Evolutionary conservation across 768 basidiomycete genomes (phyloP).

Genomic region (Russula dissimulans): DNA sequence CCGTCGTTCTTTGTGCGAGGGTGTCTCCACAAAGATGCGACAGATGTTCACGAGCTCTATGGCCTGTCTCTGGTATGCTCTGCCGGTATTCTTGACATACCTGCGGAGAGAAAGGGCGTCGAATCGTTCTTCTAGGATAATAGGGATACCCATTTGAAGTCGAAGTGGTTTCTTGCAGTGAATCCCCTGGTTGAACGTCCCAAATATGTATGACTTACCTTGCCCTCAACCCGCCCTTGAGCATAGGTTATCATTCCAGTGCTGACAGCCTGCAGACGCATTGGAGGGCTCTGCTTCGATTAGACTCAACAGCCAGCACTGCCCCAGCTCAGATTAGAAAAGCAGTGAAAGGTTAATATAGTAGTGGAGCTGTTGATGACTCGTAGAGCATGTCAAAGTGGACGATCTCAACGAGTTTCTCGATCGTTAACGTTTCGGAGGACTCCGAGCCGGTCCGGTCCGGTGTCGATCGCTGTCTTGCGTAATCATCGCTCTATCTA

Average conservation of each 20-base stretch:
- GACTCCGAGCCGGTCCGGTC: too few species aligned
- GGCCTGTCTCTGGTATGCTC: conserved; percentile 3
- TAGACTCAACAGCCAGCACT: neutral
- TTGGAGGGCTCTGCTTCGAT: neutral
- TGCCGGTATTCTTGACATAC: neutral
- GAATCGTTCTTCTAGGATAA: neutral
- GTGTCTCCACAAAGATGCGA: neutral
- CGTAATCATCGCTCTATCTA: too few species aligned
- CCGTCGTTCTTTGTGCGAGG: neutral
- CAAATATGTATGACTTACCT: neutral
- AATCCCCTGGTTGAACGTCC: neutral
- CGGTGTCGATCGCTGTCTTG: too few species aligned
- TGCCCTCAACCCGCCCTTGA: neutral
- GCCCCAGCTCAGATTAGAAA: neutral
- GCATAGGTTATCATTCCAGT: neutral
- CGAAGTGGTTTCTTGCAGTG: neutral
- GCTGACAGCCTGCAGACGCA: neutral
- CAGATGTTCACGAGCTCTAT: conserved; percentile 3
- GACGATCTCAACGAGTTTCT: neutral
- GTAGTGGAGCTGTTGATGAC: too few species aligned
- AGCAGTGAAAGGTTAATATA: neutral
- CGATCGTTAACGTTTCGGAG: neutral
- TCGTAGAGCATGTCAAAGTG: too few species aligned
- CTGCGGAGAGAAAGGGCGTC: neutral
- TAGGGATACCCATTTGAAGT: neutral